These are phyloP conservation scores for Puccinia brachypodii DNA, from an alignment of 1,284 basidiomycete species.

Conservation along the genomic window DNA sequence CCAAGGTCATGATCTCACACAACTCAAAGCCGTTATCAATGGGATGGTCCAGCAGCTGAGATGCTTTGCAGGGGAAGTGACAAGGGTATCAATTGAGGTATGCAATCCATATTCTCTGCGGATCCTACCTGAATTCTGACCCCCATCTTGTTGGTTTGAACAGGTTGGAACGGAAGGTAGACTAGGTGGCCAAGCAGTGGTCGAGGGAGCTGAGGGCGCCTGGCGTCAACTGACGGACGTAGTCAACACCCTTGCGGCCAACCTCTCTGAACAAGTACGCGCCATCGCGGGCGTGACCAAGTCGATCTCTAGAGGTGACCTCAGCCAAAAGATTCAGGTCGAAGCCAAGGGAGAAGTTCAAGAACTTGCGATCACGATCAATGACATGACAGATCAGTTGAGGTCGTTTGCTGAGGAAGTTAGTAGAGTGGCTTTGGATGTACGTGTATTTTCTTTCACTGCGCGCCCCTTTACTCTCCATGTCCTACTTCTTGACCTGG, in stretches of 20 bases:
- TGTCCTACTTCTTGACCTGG: not conserved
- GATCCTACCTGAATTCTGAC: too few relatives aligned
- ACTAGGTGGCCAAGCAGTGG: slow-evolving; percentile 87
- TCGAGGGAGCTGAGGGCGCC: slow-evolving; percentile 87
- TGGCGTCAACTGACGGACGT: slow-evolving; percentile 87
- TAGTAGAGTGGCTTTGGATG: slow-evolving; percentile 75
- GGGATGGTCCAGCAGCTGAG: slow-evolving; percentile 69
- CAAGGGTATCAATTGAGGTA: slow-evolving; percentile 80
- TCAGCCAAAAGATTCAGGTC: slow-evolving; percentile 94
- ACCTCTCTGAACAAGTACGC: slow-evolving; percentile 90
- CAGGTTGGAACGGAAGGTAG: slow-evolving; percentile 61
- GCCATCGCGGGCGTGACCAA: slow-evolving; percentile 94
- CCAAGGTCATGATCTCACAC: slow-evolving; percentile 93
- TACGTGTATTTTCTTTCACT: slow-evolving; percentile 46
- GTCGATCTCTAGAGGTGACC: slow-evolving; percentile 91
- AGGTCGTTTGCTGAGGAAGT: slow-evolving; percentile 92
- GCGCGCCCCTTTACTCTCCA: not conserved
- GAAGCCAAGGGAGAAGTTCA: slow-evolving; percentile 94
- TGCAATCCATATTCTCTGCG: slow-evolving; percentile 48
- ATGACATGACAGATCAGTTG: slow-evolving; percentile 75
- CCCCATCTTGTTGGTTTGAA: too few relatives aligned
- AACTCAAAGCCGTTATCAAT: slow-evolving; percentile 97
- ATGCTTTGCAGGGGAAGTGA: slow-evolving; percentile 86
- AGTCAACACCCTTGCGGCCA: slow-evolving; percentile 84
- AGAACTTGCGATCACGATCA: slow-evolving; percentile 96